Conservation (phyloP, 257 asterid genomes). For the Galeopsis tetrahit region DNA sequence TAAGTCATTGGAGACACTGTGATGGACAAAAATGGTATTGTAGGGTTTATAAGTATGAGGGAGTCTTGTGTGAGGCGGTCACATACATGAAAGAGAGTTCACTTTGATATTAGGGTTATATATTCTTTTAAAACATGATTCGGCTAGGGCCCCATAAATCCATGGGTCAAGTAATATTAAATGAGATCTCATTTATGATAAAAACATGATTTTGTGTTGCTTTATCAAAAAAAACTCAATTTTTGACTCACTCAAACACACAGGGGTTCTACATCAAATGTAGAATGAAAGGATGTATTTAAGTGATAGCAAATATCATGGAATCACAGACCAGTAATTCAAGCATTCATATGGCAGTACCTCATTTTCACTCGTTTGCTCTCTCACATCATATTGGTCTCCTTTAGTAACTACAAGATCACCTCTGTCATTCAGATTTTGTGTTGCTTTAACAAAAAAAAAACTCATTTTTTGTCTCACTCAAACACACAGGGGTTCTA, state of each 20-base stretch:
- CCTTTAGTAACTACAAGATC: constrained; percentile 98
- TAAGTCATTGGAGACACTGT: too few species aligned
- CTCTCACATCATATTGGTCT: constrained; percentile 96
- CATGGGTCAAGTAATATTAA: too few species aligned
- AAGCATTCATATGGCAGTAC: constrained; percentile 34
- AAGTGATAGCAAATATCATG: constrained; percentile 5
- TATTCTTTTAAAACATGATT: too few species aligned
- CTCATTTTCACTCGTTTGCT: constrained; percentile 78
- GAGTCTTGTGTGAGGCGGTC: too few species aligned
- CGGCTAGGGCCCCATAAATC: too few species aligned
- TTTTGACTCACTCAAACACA: constrained; percentile 2
- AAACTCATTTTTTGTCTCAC: not conserved
- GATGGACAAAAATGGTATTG: too few species aligned
- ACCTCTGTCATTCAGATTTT: constrained; percentile 64
- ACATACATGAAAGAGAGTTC: too few species aligned
- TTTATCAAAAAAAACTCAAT: not conserved
- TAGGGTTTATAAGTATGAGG: too few species aligned
- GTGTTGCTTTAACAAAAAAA: not conserved
- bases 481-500: not conserved
- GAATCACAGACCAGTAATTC: constrained; percentile 8
- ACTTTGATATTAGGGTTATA: too few species aligned
- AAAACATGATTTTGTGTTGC: not conserved
- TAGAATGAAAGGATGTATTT: not conserved
- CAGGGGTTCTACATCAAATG: not conserved
- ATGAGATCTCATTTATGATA: too few species aligned